Conservation (phyloP, 148 eudicot species). For the Rhododendron griersonianum region DNA sequence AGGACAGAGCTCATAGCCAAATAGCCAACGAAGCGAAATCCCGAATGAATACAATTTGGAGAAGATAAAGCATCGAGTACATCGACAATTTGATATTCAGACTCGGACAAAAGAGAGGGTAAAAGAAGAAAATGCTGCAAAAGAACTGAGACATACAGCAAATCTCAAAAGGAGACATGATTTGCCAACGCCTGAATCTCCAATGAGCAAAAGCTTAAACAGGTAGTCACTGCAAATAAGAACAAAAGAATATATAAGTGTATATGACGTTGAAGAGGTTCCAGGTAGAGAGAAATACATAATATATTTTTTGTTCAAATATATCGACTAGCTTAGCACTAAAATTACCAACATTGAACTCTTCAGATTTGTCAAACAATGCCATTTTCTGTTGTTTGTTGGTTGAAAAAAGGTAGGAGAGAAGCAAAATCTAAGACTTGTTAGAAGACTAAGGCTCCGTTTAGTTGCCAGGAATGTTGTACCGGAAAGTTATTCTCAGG, state of each 20-base stretch:
- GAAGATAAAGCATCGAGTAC: background rate
- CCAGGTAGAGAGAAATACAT: background rate
- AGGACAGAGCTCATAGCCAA: background rate
- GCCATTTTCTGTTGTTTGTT: background rate
- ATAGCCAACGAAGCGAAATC: background rate
- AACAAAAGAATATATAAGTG: background rate
- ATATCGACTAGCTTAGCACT: background rate
- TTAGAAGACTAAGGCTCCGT: too few species aligned
- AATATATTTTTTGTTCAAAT: background rate
- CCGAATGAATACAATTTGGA: background rate
- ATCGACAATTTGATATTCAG: too few species aligned
- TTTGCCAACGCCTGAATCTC: slow-evolving; percentile 65
- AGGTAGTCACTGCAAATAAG: slow-evolving; percentile 47
- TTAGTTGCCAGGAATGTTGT: too few species aligned
- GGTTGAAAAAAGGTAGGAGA: background rate
- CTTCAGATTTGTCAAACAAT: background rate
- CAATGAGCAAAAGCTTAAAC: slow-evolving; percentile 62
- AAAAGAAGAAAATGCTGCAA: background rate
- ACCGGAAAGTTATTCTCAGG: too few species aligned
- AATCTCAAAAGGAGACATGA: slow-evolving; percentile 64
- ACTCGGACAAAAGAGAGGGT: background rate
- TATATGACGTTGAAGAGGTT: background rate
- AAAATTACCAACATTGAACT: background rate
- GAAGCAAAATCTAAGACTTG: background rate
- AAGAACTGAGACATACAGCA: slow-evolving; percentile 41